Conservation (phyloP, 345 rosid species). For the Turnera subulata region DNA sequence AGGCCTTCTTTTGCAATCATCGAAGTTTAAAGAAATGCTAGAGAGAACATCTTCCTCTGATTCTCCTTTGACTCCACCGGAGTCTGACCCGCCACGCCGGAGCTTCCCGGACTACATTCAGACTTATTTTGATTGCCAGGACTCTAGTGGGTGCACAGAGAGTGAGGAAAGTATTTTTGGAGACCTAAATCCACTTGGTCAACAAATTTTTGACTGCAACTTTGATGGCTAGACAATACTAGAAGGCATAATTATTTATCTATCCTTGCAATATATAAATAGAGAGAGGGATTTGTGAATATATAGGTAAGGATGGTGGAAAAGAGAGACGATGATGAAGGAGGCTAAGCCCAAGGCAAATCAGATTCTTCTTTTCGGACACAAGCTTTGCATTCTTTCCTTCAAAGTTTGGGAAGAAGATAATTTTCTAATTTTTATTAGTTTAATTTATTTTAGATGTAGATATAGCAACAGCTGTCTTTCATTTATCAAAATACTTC, state of each 20-base stretch:
- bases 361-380: slow-evolving; percentile 1
- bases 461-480: slow-evolving; percentile 9
- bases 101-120: slow-evolving; percentile 77
- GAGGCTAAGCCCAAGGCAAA: background rate
- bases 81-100: slow-evolving; percentile 33
- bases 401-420: slow-evolving; percentile 1
- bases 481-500: slow-evolving; percentile 11
- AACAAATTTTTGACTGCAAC: slow-evolving; percentile 50
- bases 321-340: background rate
- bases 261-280: slow-evolving; percentile 1
- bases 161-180: slow-evolving; percentile 55
- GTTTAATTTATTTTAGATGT: slow-evolving; percentile 1
- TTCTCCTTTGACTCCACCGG: slow-evolving; percentile 25
- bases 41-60: slow-evolving; percentile 47
- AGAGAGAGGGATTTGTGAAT: background rate
- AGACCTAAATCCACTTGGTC: slow-evolving; percentile 44
- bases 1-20: slow-evolving; percentile 57
- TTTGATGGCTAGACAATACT: slow-evolving; percentile 28
- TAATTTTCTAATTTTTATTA: background rate
- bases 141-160: slow-evolving; percentile 37
- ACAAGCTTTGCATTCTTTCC: slow-evolving; percentile 4
- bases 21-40: slow-evolving; percentile 65
- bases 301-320: background rate
- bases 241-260: background rate
- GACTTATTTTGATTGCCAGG: slow-evolving; percentile 63